A percentile compares a stretch with the other conserved stretches of the same genome.
These are phyloP conservation scores for Boechera stricta DNA, from an alignment of 345 rosid genomes.

Conservation along the genomic window DNA sequence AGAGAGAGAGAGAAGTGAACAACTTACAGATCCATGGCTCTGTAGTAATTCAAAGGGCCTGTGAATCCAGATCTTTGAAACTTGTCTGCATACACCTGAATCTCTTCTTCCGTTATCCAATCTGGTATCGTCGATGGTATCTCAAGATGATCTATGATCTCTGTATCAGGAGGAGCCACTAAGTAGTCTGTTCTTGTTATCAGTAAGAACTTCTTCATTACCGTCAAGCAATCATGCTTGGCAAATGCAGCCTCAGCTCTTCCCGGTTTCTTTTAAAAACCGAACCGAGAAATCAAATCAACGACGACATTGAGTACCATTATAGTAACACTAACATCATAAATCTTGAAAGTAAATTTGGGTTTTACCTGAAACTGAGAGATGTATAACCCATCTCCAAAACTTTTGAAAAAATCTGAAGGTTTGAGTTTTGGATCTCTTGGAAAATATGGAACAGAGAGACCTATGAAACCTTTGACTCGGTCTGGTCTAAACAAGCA, in stretches of 20 bases:
- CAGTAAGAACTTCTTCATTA: constrained; percentile 72
- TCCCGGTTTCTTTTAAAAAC: constrained; percentile 60
- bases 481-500: constrained; percentile 63
- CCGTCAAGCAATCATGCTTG: constrained; percentile 59
- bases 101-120: constrained; percentile 73
- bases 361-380: constrained; percentile 67
- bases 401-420: constrained; percentile 36
- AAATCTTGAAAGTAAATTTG: neutral
- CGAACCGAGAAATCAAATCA: neutral
- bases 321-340: neutral
- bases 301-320: neutral
- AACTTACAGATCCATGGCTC: constrained; percentile 66
- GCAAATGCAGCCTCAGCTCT: constrained; percentile 76
- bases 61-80: constrained; percentile 72
- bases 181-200: constrained; percentile 53
- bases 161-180: constrained; percentile 67
- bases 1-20: neutral
- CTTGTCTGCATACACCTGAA: constrained; percentile 67
- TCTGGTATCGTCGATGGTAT: constrained; percentile 57
- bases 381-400: constrained; percentile 64
- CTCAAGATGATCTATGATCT: constrained; percentile 64
- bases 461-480: constrained; percentile 55
- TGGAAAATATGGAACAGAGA: constrained; percentile 54
- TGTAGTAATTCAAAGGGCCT: constrained; percentile 63
- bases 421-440: constrained; percentile 53